A percentile compares a stretch with the other conserved stretches of the same genome.
These are phyloP conservation scores for Nematodospora valgi DNA, from an alignment of 805 yeast species.

Conservation along the genomic window DNA sequence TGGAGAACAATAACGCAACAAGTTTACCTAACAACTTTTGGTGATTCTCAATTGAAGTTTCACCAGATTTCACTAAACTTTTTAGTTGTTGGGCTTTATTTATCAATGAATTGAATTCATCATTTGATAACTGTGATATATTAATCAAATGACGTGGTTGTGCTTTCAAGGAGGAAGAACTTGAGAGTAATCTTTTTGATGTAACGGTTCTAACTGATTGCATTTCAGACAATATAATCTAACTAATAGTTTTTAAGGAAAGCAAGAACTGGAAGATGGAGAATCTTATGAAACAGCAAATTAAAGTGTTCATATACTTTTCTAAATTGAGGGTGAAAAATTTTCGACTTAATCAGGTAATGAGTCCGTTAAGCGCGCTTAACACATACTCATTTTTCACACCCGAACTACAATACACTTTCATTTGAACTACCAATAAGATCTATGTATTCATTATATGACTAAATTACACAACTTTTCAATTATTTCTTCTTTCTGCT, in stretches of 20 bases:
- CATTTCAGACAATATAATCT: no score
- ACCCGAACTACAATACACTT: no score
- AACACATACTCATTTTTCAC: no score
- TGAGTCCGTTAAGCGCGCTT: slow-evolving; percentile 6
- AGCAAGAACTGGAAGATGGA: no score
- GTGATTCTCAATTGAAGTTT: slow-evolving; percentile 32
- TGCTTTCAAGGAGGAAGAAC: slow-evolving; percentile 8
- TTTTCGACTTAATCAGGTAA: slow-evolving; percentile 5
- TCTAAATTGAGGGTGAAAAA: slow-evolving; percentile 2
- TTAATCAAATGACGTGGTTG: slow-evolving; percentile 71
- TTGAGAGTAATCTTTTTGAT: slow-evolving; percentile 11
- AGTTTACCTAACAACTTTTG: slow-evolving; percentile 73
- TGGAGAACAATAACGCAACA: slow-evolving; percentile 79
- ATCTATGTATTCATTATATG: neutral
- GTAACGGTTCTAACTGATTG: slow-evolving; percentile 10
- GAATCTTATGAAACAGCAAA: no score
- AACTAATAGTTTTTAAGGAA: no score
- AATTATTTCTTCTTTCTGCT: neutral
- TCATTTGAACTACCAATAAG: no score
- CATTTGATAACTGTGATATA: slow-evolving; percentile 70
- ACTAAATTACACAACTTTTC: slow-evolving; percentile 2
- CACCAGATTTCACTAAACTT: slow-evolving; percentile 46
- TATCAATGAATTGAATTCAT: slow-evolving; percentile 71
- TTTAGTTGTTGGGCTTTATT: slow-evolving; percentile 71
- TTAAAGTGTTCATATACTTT: neutral